phyloP scores from a whole-genome alignment of 176 grass and related monocot genomes.

The Ensete glaucum region DNA sequence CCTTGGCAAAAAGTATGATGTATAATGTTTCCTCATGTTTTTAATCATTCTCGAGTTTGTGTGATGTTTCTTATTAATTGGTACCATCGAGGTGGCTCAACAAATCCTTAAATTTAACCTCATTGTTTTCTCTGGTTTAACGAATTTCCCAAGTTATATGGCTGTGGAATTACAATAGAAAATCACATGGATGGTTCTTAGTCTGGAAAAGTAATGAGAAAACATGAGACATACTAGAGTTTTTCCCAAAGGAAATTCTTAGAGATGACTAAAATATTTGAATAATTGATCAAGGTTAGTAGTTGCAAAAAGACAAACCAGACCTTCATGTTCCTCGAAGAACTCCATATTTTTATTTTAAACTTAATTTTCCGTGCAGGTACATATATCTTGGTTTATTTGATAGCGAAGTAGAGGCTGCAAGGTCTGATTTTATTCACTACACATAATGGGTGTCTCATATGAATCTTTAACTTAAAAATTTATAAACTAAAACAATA shows the following conservation, averaged over 20 bases:
- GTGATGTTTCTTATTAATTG: neutral
- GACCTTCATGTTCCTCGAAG: neutral
- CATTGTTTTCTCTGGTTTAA: neutral
- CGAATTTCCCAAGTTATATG: neutral
- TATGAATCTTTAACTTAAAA: neutral
- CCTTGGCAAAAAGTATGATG: constrained; percentile 91
- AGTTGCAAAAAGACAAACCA: neutral
- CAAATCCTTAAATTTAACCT: neutral
- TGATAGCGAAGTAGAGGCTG: constrained; percentile 93
- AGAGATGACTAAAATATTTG: too few relatives aligned
- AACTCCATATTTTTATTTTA: constrained; percentile 3
- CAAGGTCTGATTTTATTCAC: constrained; percentile 38
- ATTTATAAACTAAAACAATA: constrained; percentile 3
- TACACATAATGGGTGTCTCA: neutral
- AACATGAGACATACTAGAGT: too few relatives aligned
- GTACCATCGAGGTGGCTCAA: neutral
- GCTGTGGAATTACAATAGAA: too few relatives aligned
- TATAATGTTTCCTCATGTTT: neutral
- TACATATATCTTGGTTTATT: constrained; percentile 98
- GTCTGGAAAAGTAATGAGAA: too few relatives aligned
- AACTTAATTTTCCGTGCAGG: constrained; percentile 28
- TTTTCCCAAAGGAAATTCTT: too few relatives aligned
- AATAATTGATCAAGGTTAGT: too few relatives aligned
- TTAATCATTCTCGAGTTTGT: neutral
- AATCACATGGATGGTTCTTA: too few relatives aligned